Evolutionary conservation across 129 eudicot genomes (phyloP).

Genomic region (Kitagawia praeruptora): DNA sequence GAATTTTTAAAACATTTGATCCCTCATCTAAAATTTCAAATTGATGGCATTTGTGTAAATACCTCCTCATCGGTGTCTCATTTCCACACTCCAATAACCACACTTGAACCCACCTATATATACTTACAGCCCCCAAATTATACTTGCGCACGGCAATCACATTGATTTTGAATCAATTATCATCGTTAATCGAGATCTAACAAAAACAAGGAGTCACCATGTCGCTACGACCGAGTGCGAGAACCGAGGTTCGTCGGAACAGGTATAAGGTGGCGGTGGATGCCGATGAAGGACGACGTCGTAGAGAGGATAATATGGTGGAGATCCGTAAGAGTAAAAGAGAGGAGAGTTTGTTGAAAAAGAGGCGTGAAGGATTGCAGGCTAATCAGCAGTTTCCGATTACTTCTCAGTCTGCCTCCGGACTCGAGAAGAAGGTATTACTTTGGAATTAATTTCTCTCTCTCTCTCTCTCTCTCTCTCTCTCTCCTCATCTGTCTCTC

Average conservation of each 20-base stretch:
- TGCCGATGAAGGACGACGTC: conserved; percentile 82
- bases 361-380: conserved; percentile 67
- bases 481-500: too few relatives aligned
- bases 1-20: too few relatives aligned
- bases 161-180: background rate
- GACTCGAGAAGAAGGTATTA: background rate
- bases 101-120: background rate
- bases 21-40: conserved; percentile 6
- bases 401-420: background rate
- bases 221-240: conserved; percentile 73
- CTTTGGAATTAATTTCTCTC: background rate
- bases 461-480: too few relatives aligned
- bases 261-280: conserved; percentile 84
- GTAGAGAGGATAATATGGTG: conserved; percentile 88
- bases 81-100: background rate
- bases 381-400: background rate
- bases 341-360: conserved; percentile 79
- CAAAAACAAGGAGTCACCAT: conserved; percentile 14
- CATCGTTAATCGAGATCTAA: background rate
- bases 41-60: conserved; percentile 27
- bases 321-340: conserved; percentile 76
- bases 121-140: conserved; percentile 6
- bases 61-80: conserved; percentile 20
- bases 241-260: conserved; percentile 69
- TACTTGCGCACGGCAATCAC: too few relatives aligned